Conservation (phyloP, 495 filamentous ascomycete genomes). For the Hypomontagnella monticulosa region DNA sequence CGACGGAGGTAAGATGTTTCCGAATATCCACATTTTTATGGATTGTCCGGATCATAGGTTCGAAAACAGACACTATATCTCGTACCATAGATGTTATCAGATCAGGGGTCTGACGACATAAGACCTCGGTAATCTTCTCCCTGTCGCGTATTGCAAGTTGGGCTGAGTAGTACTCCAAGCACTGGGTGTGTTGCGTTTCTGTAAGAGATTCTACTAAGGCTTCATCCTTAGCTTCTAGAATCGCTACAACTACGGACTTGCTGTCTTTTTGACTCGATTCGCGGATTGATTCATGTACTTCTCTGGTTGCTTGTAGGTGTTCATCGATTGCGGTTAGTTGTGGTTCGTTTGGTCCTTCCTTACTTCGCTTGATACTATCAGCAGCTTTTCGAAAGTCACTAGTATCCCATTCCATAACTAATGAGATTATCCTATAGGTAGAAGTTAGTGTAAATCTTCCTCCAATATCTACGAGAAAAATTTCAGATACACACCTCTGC, state of each 20-base stretch:
- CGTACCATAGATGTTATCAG: conserved; percentile 65
- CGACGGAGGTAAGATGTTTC: conserved; percentile 63
- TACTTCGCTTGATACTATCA: conserved; percentile 62
- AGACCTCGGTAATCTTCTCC: conserved; percentile 63
- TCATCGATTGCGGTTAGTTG: conserved; percentile 60
- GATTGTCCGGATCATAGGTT: conserved; percentile 70
- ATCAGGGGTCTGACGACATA: conserved; percentile 69
- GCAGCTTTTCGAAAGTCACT: conserved; percentile 64
- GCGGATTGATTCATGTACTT: conserved; percentile 60
- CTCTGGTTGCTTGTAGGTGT: conserved; percentile 55
- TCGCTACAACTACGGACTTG: conserved; percentile 62
- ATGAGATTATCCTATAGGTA: conserved; percentile 65
- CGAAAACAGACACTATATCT: conserved; percentile 66
- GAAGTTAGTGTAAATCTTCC: conserved; percentile 18
- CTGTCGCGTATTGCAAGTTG: conserved; percentile 69
- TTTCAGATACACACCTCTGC: conserved; percentile 59
- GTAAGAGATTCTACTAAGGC: conserved; percentile 50
- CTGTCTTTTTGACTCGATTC: conserved; percentile 46
- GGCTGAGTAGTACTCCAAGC: conserved; percentile 67
- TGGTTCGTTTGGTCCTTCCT: conserved; percentile 57
- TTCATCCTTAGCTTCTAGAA: conserved; percentile 51
- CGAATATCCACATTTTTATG: conserved; percentile 72
- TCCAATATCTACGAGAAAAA: too few relatives aligned
- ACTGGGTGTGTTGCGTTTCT: conserved; percentile 61
- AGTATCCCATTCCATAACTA: conserved; percentile 69